These are phyloP conservation scores for Suhomyces canberraensis DNA, from an alignment of 805 yeast species.

Conservation along the genomic window DNA sequence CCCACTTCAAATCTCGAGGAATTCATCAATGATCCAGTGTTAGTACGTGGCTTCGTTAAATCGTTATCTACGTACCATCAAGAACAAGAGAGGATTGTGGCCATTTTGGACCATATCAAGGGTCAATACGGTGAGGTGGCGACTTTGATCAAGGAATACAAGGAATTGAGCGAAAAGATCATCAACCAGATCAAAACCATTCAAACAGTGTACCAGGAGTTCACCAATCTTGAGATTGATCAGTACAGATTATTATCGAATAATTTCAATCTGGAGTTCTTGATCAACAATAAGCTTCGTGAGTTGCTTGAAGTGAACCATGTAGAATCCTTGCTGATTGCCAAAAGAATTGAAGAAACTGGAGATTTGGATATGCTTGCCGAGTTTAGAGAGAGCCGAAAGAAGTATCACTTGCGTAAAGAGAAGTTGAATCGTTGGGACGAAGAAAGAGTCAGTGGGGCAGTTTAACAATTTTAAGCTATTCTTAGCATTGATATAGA, in stretches of 20 bases:
- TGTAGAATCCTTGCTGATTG: constrained; percentile 17
- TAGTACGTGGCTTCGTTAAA: constrained; percentile 31
- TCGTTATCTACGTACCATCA: constrained; percentile 19
- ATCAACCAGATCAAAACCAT: constrained; percentile 21
- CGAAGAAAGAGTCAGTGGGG: constrained; percentile 43
- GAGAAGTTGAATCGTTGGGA: constrained; percentile 42
- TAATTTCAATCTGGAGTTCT: constrained; percentile 32
- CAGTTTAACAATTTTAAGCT: too few relatives aligned
- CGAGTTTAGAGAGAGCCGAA: constrained; percentile 22
- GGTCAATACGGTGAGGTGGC: constrained; percentile 2
- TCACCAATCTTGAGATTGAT: constrained; percentile 30
- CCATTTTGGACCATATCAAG: constrained; percentile 11
- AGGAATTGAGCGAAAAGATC: constrained; percentile 18
- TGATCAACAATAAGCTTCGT: constrained; percentile 26
- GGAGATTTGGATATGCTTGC: constrained; percentile 18
- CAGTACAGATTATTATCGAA: constrained; percentile 39
- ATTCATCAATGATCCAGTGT: constrained; percentile 25
- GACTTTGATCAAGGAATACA: constrained; percentile 24
- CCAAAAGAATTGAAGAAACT: constrained; percentile 13
- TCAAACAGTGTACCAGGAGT: constrained; percentile 28
- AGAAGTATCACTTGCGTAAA: constrained; percentile 29
- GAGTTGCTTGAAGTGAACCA: constrained; percentile 22
- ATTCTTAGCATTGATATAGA: too few relatives aligned
- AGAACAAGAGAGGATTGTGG: constrained; percentile 10
- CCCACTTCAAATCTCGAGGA: constrained; percentile 25